Conservation (phyloP, 2,329 filamentous ascomycete species). For the Colletotrichum musicola region DNA sequence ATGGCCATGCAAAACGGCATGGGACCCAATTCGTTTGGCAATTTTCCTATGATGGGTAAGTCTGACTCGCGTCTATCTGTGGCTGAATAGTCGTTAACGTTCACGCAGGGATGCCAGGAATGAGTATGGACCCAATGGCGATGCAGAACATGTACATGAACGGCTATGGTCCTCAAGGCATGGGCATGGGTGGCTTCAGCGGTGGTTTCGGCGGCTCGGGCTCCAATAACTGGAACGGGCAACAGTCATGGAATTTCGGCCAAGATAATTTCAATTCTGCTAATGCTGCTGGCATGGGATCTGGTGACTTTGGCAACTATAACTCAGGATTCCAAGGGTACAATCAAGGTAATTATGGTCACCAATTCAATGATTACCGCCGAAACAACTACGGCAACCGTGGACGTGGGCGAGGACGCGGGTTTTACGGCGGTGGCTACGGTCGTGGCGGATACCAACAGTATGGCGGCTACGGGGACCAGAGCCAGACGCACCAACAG, state of each 20-base stretch:
- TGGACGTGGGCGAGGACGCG: slow-evolving; percentile 75
- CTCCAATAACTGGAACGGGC: slow-evolving; percentile 83
- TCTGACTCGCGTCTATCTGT: slow-evolving; percentile 40
- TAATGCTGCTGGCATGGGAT: slow-evolving; percentile 85
- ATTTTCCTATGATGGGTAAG: slow-evolving; percentile 90
- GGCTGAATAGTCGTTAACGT: slow-evolving; percentile 45
- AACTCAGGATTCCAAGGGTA: slow-evolving; percentile 82
- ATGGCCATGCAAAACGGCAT: slow-evolving; percentile 81
- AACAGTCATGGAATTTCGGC: slow-evolving; percentile 85
- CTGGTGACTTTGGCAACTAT: slow-evolving; percentile 84
- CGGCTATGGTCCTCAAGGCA: slow-evolving; percentile 78
- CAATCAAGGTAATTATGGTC: slow-evolving; percentile 88
- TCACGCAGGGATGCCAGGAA: slow-evolving; percentile 77
- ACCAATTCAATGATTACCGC: slow-evolving; percentile 84
- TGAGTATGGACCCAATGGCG: slow-evolving; percentile 85
- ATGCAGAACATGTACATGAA: slow-evolving; percentile 86
- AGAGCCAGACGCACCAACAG: slow-evolving; percentile 45
- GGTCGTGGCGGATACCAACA: slow-evolving; percentile 68
- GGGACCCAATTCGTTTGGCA: slow-evolving; percentile 66
- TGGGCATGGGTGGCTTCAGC: slow-evolving; percentile 84
- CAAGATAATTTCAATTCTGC: slow-evolving; percentile 91
- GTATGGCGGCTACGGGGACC: slow-evolving; percentile 54
- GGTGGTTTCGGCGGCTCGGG: slow-evolving; percentile 68
- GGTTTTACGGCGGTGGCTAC: slow-evolving; percentile 66
- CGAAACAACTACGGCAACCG: slow-evolving; percentile 75